A percentile compares a stretch with the other conserved stretches of the same genome.
phyloP scores from a whole-genome alignment of 768 basidiomycete genomes.

The Tylopilus balloui region DNA sequence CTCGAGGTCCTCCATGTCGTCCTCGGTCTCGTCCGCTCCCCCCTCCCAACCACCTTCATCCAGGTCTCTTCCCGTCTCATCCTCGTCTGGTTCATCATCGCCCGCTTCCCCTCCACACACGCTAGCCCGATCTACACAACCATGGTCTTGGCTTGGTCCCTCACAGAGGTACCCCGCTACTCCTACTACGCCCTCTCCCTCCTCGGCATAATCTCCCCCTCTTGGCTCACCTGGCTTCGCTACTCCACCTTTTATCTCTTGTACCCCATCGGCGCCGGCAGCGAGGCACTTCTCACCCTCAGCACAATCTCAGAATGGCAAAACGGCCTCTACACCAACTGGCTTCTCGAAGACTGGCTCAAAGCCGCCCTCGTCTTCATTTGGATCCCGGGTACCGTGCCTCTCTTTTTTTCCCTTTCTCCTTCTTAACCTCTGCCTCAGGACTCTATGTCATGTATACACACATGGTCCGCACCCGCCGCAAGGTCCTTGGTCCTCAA shows the following conservation, averaged over 20 bases:
- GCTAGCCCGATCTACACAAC: constrained; percentile 76
- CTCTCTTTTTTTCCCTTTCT: not conserved
- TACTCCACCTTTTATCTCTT: constrained; percentile 92
- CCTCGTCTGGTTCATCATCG: constrained; percentile 77
- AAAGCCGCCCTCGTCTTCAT: constrained; percentile 60
- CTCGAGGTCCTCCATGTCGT: constrained; percentile 82
- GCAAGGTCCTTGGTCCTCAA: constrained; percentile 46
- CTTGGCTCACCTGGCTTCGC: constrained; percentile 68
- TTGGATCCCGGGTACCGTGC: constrained; percentile 83
- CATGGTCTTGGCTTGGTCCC: constrained; percentile 91
- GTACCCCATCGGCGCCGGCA: constrained; percentile 90
- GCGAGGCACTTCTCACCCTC: constrained; percentile 82
- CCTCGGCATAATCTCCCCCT: constrained; percentile 45
- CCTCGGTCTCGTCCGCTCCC: constrained; percentile 75
- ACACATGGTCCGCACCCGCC: constrained; percentile 56
- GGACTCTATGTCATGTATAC: constrained; percentile 53
- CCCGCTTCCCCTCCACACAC: constrained; percentile 43
- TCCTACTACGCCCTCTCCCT: constrained; percentile 75
- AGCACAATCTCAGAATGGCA: constrained; percentile 62
- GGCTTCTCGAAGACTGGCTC: constrained; percentile 54
- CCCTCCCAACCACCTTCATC: constrained; percentile 65
- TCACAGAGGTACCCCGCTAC: constrained; percentile 91
- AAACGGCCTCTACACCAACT: constrained; percentile 37
- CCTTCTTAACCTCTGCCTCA: constrained; percentile 11
- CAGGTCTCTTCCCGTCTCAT: constrained; percentile 82